A percentile compares a stretch with the other conserved stretches of the same genome.
Evolutionary conservation across 305 asterid species (phyloP).

Genomic region (Withania somnifera): DNA sequence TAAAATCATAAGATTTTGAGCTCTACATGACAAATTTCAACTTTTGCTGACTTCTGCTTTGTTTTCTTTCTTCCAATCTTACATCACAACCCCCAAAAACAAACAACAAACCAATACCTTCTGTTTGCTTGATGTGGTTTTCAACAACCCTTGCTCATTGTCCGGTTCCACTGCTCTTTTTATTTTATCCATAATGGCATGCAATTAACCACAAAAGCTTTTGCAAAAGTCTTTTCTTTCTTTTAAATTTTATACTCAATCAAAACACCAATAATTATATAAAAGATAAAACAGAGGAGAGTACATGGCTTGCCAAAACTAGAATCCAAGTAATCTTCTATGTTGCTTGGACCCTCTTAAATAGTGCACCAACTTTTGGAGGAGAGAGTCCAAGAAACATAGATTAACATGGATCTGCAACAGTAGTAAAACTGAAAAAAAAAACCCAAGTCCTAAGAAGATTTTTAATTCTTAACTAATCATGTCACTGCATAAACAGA

Average conservation of each 20-base stretch:
- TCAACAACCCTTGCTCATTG: not conserved
- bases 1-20: no score
- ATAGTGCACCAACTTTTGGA: no score
- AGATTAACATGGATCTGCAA: not conserved
- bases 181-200: no score
- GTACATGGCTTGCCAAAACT: not conserved
- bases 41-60: not conserved
- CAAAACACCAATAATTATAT: not conserved
- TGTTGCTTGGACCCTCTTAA: not conserved
- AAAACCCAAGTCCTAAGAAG: not conserved
- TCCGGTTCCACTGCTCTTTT: no score
- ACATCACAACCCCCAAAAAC: not conserved
- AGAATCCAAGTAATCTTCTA: not conserved
- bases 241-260: accelerated
- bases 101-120: no score
- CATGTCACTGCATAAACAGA: not conserved
- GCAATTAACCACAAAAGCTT: no score
- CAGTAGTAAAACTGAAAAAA: not conserved
- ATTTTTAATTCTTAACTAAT: not conserved
- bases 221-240: not conserved
- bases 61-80: not conserved
- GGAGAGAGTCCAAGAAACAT: not conserved
- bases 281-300: not conserved
- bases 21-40: not conserved
- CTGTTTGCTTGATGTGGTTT: not conserved